A percentile compares a stretch with the other conserved stretches of the same genome.
phyloP scores from a whole-genome alignment of 2,329 filamentous ascomycete species.

The Aspergillus versicolor region DNA sequence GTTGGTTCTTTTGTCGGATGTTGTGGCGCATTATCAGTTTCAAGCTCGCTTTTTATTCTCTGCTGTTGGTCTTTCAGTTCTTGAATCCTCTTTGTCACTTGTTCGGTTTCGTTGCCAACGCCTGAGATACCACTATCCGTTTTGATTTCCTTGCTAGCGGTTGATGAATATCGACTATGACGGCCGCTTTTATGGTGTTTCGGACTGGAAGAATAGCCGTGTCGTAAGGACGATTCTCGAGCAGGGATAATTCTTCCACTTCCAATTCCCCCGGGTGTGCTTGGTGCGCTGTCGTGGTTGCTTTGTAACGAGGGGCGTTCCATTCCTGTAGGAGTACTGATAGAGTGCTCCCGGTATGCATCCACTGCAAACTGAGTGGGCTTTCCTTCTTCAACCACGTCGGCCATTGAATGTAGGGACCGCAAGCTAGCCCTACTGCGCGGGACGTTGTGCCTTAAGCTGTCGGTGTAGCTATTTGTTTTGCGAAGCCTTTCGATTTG shows the following conservation, averaged over 20 bases:
- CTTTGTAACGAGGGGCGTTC: constrained; percentile 39
- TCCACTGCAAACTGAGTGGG: constrained; percentile 22
- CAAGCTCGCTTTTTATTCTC: constrained; percentile 51
- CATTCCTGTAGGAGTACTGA: constrained; percentile 24
- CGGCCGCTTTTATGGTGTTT: constrained; percentile 55
- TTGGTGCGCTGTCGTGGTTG: constrained; percentile 24
- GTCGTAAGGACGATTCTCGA: constrained; percentile 67
- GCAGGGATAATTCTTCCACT: constrained; percentile 60
- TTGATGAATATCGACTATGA: constrained; percentile 40
- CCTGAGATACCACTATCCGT: constrained; percentile 40
- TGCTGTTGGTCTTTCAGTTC: constrained; percentile 59
- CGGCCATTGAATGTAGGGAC: constrained; percentile 43
- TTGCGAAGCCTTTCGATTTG: constrained; percentile 34
- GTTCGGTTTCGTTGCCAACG: constrained; percentile 48
- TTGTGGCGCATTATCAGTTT: constrained; percentile 37
- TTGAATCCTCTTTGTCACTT: constrained; percentile 58
- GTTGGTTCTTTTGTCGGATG: constrained; percentile 19
- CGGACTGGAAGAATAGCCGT: constrained; percentile 50
- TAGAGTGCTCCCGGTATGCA: constrained; percentile 15
- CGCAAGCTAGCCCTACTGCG: constrained; percentile 40
- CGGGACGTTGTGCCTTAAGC: constrained; percentile 32
- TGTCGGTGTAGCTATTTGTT: constrained; percentile 35
- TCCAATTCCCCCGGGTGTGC: constrained; percentile 38
- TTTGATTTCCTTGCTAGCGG: constrained; percentile 40
- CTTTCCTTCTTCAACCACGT: constrained; percentile 40